Percentiles rank a stretch among this genome's conserved stretches.
phyloP scores from a whole-genome alignment of 306 rosid genomes.

The Dryas alaskensis region DNA sequence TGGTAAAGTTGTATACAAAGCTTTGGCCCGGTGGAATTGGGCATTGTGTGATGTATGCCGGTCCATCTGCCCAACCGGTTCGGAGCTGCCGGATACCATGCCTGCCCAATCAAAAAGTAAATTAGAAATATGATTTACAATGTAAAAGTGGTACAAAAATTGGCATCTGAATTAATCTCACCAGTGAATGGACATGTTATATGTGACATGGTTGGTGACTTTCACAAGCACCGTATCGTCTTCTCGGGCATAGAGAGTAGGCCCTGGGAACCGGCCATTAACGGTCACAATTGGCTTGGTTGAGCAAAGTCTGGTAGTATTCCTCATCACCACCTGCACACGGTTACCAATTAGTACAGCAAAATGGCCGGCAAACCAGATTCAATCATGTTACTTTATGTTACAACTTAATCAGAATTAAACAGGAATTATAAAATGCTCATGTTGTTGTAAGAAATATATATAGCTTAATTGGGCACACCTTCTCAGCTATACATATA shows the following conservation, averaged over 20 bases:
- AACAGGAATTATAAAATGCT: neutral
- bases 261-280: conserved; percentile 86
- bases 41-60: conserved; percentile 81
- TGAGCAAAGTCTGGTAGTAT: conserved; percentile 55
- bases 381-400: no score
- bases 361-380: neutral
- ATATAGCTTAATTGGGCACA: neutral
- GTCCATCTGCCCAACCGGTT: conserved; percentile 96
- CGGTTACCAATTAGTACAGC: neutral
- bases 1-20: conserved; percentile 73
- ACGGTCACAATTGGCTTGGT: conserved; percentile 65
- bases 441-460: neutral
- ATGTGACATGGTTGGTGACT: conserved; percentile 62
- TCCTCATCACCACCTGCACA: conserved; percentile 63
- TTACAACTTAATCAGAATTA: no score
- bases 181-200: conserved; percentile 81
- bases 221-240: conserved; percentile 70
- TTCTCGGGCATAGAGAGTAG: conserved; percentile 85
- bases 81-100: conserved; percentile 75
- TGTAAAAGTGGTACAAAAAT: neutral
- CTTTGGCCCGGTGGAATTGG: conserved; percentile 70
- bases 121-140: neutral
- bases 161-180: conserved; percentile 10
- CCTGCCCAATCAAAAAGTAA: conserved; percentile 37
- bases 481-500: neutral